phyloP scores from a whole-genome alignment of 805 yeast genomes.

The Metschnikowia proteae region DNA sequence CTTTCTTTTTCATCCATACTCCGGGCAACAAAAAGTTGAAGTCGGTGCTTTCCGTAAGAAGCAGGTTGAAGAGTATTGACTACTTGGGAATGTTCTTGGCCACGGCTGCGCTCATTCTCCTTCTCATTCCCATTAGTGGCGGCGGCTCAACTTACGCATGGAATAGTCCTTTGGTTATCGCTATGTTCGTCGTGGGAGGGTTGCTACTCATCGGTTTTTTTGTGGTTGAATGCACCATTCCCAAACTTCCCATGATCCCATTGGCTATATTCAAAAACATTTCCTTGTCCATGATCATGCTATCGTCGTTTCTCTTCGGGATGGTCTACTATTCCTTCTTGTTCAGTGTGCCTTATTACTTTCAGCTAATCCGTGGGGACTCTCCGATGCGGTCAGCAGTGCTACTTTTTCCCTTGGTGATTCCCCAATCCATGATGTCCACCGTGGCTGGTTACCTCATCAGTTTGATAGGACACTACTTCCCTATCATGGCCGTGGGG shows the following conservation, averaged over 20 bases:
- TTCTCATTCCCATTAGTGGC: slow-evolving; percentile 55
- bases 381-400: slow-evolving; percentile 39
- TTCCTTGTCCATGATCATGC: slow-evolving; percentile 30
- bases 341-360: slow-evolving; percentile 48
- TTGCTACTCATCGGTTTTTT: slow-evolving; percentile 39
- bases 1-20: slow-evolving; percentile 35
- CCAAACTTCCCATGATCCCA: slow-evolving; percentile 55
- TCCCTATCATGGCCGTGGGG: slow-evolving; percentile 39
- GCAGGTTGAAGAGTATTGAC: slow-evolving; percentile 47
- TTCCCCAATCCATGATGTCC: slow-evolving; percentile 41
- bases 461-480: slow-evolving; percentile 41
- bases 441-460: slow-evolving; percentile 45
- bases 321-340: slow-evolving; percentile 44
- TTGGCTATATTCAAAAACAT: slow-evolving; percentile 37
- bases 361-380: slow-evolving; percentile 42
- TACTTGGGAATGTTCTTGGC: slow-evolving; percentile 48
- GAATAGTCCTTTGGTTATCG: slow-evolving; percentile 41
- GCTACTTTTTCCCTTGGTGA: slow-evolving; percentile 37
- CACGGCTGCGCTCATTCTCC: slow-evolving; percentile 45
- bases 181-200: slow-evolving; percentile 34
- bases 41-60: slow-evolving; percentile 27
- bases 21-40: slow-evolving; percentile 25
- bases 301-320: slow-evolving; percentile 45
- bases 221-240: slow-evolving; percentile 46
- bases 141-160: slow-evolving; percentile 61